A percentile compares a stretch with the other conserved stretches of the same genome.
phyloP scores from a whole-genome alignment of 495 filamentous ascomycete genomes.

The Lichenothelia convexa region DNA sequence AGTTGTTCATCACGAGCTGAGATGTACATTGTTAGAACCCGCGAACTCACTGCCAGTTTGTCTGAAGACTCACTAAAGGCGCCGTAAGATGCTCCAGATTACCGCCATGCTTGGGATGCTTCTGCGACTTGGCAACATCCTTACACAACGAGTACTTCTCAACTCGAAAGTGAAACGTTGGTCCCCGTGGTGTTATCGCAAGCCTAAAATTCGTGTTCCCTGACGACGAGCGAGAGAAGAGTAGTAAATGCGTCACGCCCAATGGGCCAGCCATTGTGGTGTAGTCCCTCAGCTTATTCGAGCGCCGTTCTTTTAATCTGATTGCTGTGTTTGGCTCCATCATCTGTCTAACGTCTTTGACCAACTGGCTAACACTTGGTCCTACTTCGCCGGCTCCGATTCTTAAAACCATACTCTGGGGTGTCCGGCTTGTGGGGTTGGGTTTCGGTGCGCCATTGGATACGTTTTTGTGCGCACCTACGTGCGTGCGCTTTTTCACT shows the following conservation, averaged over 20 bases:
- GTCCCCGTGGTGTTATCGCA: constrained; percentile 73
- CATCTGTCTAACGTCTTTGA: constrained; percentile 75
- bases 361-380: constrained; percentile 75
- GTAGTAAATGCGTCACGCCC: constrained; percentile 80
- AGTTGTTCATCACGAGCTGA: constrained; percentile 97
- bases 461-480: constrained; percentile 43
- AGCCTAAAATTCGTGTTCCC: constrained; percentile 89
- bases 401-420: constrained; percentile 96
- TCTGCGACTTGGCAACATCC: constrained; percentile 64
- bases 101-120: constrained; percentile 61
- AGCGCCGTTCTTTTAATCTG: constrained; percentile 66
- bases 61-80: constrained; percentile 44
- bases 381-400: constrained; percentile 90
- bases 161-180: constrained; percentile 87
- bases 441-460: constrained; percentile 28
- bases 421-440: constrained; percentile 36
- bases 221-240: constrained; percentile 77
- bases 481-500: constrained; percentile 80
- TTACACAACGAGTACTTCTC: constrained; percentile 90
- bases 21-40: constrained; percentile 7
- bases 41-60: not conserved
- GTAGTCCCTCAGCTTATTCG: constrained; percentile 82
- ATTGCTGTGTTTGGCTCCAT: constrained; percentile 92
- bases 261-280: constrained; percentile 89
- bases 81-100: too few relatives aligned